Conservation (phyloP, 495 filamentous ascomycete genomes). For the Lophiotrema nucula region DNA sequence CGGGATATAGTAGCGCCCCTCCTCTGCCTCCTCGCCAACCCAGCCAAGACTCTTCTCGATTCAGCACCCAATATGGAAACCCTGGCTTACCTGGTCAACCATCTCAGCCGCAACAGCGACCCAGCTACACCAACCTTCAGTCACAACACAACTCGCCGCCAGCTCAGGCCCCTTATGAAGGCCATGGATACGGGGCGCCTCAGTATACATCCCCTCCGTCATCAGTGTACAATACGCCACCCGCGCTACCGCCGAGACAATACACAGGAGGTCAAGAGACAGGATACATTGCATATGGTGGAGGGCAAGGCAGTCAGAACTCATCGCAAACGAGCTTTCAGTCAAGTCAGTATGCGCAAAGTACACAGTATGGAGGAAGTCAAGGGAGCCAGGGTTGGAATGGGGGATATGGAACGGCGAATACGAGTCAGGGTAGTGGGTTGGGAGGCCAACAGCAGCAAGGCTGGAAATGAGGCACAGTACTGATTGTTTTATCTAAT, state of each 20-base stretch:
- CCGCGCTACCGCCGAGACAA: background rate
- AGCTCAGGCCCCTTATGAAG: background rate
- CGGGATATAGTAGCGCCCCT: background rate
- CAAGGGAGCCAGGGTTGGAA: no score
- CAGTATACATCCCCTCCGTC: background rate
- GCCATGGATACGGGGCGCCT: no score
- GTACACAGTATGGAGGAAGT: background rate
- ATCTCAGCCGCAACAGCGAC: background rate
- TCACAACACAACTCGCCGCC: background rate
- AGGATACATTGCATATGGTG: background rate
- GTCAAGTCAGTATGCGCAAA: background rate
- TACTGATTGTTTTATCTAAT: no score
- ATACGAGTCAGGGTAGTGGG: background rate
- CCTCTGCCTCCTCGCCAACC: background rate
- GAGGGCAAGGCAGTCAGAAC: background rate
- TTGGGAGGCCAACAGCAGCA: background rate
- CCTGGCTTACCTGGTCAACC: background rate
- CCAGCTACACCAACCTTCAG: background rate
- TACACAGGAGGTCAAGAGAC: background rate
- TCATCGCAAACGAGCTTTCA: constrained; percentile 1
- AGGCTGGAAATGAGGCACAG: no score
- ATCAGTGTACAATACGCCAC: background rate
- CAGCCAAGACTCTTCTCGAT: background rate
- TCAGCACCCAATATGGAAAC: background rate
- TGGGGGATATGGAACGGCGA: background rate